Percentiles rank a stretch among this genome's conserved stretches.
phyloP scores from a whole-genome alignment of 768 basidiomycete genomes.

The Phanerodontia chrysosporium region DNA sequence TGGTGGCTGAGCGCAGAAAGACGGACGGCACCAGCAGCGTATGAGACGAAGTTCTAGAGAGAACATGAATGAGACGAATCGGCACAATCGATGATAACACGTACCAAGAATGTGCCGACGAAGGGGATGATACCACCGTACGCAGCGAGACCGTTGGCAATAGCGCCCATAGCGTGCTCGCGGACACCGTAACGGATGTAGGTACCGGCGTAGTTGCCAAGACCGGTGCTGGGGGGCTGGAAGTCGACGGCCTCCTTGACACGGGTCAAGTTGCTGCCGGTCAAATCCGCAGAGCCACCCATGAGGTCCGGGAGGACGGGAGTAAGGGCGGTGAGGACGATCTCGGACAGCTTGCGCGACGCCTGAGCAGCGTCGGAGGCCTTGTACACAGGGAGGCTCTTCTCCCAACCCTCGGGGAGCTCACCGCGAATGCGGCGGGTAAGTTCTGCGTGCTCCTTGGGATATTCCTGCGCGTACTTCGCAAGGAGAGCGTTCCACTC shows the following conservation, averaged over 20 bases:
- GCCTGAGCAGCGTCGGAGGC: constrained; percentile 80
- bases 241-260: constrained; percentile 85
- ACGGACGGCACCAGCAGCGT: constrained; percentile 89
- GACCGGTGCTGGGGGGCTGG: constrained; percentile 81
- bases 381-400: constrained; percentile 80
- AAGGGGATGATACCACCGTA: constrained; percentile 93
- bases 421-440: constrained; percentile 78
- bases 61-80: background rate
- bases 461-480: constrained; percentile 73
- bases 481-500: constrained; percentile 70
- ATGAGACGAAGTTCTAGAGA: constrained; percentile 84
- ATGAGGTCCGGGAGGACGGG: constrained; percentile 78
- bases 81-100: constrained; percentile 11
- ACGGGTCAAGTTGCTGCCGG: constrained; percentile 89
- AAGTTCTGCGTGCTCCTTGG: constrained; percentile 82
- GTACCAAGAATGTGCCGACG: constrained; percentile 85
- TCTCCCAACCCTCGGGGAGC: constrained; percentile 86
- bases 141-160: constrained; percentile 85
- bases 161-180: constrained; percentile 96
- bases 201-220: constrained; percentile 81
- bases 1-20: constrained; percentile 85
- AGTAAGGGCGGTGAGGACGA: constrained; percentile 72
- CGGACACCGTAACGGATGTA: constrained; percentile 97
- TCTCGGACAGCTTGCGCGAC: constrained; percentile 90
- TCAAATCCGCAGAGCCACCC: constrained; percentile 89